phyloP scores from a whole-genome alignment of 176 grass and related monocot genomes.

The Zea luxurians region DNA sequence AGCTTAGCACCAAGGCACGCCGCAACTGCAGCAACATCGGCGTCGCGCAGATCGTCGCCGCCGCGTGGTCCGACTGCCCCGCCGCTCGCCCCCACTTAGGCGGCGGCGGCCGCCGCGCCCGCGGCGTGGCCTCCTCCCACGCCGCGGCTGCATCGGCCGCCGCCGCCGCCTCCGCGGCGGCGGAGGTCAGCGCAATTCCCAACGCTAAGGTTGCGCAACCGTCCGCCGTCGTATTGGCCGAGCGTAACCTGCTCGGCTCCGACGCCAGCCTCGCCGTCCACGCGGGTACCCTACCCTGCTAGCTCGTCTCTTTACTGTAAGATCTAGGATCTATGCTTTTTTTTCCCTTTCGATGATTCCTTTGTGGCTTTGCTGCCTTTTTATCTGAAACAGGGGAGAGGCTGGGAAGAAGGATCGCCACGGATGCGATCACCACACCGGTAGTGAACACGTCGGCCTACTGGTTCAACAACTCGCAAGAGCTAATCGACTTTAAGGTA shows the following conservation, averaged over 20 bases:
- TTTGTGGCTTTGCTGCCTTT: conserved; percentile 26
- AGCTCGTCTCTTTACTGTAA: neutral
- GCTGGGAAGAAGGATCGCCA: conserved; percentile 78
- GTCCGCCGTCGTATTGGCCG: conserved; percentile 44
- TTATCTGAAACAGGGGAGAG: conserved; percentile 68
- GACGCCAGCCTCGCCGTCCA: conserved; percentile 97
- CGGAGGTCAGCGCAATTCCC: conserved; percentile 52
- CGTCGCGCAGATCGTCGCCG: conserved; percentile 96
- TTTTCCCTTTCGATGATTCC: conserved; percentile 1
- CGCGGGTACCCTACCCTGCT: conserved; percentile 53
- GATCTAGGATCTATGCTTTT: conserved; percentile 38
- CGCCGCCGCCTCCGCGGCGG: conserved; percentile 28
- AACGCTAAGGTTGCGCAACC: conserved; percentile 69
- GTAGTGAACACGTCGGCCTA: conserved; percentile 98
- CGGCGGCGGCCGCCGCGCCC: conserved; percentile 49
- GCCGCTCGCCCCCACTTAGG: conserved; percentile 38
- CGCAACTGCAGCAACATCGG: conserved; percentile 99
- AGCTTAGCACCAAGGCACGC: conserved; percentile 96
- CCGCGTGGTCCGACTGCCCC: conserved; percentile 76
- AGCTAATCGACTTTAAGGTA: conserved; percentile 98
- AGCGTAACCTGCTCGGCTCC: conserved; percentile 69
- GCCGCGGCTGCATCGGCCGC: conserved; percentile 41
- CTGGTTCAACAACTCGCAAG: conserved; percentile 95
- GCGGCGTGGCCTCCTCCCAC: conserved; percentile 44
- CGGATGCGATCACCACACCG: conserved; percentile 93